Conservation (phyloP, 331 rosid species). For the Stylosanthes scabra region DNA sequence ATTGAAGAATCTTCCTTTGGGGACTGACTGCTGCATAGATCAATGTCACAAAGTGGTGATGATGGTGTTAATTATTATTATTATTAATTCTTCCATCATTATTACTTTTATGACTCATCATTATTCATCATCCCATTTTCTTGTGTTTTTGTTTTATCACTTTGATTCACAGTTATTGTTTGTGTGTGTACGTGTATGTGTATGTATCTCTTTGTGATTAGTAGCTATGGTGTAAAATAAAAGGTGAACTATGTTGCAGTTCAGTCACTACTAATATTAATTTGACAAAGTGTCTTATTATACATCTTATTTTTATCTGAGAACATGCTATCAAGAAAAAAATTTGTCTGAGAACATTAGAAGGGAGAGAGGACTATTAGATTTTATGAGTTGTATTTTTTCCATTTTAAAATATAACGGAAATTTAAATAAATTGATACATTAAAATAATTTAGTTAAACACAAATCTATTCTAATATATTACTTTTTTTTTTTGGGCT, state of each 20-base stretch:
- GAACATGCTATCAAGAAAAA: too few species aligned
- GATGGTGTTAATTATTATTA: not conserved
- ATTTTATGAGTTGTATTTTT: too few species aligned
- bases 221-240: not conserved
- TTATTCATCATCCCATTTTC: conserved; percentile 13
- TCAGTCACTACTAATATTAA: not conserved
- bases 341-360: too few species aligned
- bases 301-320: too few species aligned
- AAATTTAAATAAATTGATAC: too few species aligned
- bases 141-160: not conserved
- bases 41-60: conserved; percentile 3
- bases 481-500: too few species aligned
- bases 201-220: not conserved
- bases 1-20: not conserved
- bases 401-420: too few species aligned
- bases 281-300: not conserved
- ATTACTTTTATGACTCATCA: not conserved
- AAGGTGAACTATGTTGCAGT: not conserved
- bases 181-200: not conserved
- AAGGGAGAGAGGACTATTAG: too few species aligned
- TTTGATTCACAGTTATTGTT: not conserved
- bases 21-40: not conserved
- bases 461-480: too few species aligned
- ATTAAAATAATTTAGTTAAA: too few species aligned
- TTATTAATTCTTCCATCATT: not conserved